phyloP scores from a whole-genome alignment of 2,329 filamentous ascomycete genomes.

The Paraphoma sp. region DNA sequence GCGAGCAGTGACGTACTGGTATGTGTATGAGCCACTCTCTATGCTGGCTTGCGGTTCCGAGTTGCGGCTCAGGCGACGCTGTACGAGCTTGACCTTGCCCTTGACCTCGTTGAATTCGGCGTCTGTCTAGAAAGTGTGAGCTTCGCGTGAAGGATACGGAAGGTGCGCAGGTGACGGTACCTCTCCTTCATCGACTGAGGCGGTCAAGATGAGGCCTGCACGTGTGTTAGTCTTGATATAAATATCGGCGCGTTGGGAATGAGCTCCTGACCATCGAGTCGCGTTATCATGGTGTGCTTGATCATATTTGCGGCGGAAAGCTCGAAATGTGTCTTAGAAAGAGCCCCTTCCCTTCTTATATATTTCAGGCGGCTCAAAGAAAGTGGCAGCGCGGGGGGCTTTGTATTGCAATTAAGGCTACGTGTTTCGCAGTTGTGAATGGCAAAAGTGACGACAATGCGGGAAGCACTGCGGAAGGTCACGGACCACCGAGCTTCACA shows the following conservation, averaged over 20 bases:
- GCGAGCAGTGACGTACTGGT: slow-evolving; percentile 70
- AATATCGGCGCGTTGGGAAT: slow-evolving; percentile 6
- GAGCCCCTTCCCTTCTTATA: neutral
- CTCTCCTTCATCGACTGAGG: slow-evolving; percentile 90
- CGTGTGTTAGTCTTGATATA: slow-evolving; percentile 22
- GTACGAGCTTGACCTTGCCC: slow-evolving; percentile 85
- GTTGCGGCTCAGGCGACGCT: slow-evolving; percentile 86
- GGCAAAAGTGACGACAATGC: slow-evolving; percentile 25
- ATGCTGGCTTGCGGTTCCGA: slow-evolving; percentile 91
- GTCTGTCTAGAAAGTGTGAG: slow-evolving; percentile 62
- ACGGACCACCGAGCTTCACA: slow-evolving; percentile 13
- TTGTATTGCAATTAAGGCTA: slow-evolving; percentile 29
- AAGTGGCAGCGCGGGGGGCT: neutral
- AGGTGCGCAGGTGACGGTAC: slow-evolving; percentile 46
- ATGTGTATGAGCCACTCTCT: slow-evolving; percentile 80
- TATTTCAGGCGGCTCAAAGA: neutral
- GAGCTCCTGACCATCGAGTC: slow-evolving; percentile 75
- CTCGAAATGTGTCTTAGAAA: neutral
- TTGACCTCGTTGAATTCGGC: slow-evolving; percentile 85
- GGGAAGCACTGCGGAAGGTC: slow-evolving; percentile 28
- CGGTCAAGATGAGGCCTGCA: slow-evolving; percentile 89
- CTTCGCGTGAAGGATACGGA: slow-evolving; percentile 5
- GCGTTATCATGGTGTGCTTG: slow-evolving; percentile 89
- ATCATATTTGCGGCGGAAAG: slow-evolving; percentile 66
- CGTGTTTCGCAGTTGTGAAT: slow-evolving; percentile 32